These are phyloP conservation scores for Cymbidium sinense DNA, from an alignment of 106 monocot species.

Conservation along the genomic window DNA sequence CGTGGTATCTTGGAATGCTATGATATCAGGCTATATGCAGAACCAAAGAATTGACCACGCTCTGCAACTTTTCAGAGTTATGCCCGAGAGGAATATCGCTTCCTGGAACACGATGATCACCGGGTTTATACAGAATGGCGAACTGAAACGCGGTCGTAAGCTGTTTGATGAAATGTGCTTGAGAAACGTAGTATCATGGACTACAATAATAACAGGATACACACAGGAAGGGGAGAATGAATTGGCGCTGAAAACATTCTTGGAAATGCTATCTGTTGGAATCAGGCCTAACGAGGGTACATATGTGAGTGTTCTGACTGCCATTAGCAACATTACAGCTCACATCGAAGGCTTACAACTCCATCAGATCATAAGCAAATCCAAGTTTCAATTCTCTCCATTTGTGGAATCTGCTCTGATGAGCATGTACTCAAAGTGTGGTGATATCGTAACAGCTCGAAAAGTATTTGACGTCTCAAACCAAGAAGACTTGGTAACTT, in stretches of 20 bases:
- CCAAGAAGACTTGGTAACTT: conserved; percentile 45
- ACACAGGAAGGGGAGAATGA: conserved; percentile 37
- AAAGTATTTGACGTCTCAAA: conserved; percentile 41
- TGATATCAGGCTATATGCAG: conserved; percentile 51
- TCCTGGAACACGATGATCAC: conserved; percentile 72
- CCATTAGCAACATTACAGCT: conserved; percentile 36
- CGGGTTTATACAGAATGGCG: conserved; percentile 45
- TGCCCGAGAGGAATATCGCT: conserved; percentile 47
- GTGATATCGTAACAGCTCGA: conserved; percentile 41
- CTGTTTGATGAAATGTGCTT: conserved; percentile 40
- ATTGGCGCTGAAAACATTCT: conserved; percentile 40
- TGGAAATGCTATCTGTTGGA: conserved; percentile 28
- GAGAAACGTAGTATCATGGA: conserved; percentile 63
- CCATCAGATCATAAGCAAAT: conserved; percentile 64
- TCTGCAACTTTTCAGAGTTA: conserved; percentile 31
- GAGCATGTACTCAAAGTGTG: conserved; percentile 79
- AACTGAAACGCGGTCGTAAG: conserved; percentile 18
- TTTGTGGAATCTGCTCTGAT: conserved; percentile 54
- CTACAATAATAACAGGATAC: conserved; percentile 49
- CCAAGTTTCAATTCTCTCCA: conserved; percentile 41
- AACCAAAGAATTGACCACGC: conserved; percentile 42
- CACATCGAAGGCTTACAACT: conserved; percentile 52
- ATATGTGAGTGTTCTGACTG: conserved; percentile 50
- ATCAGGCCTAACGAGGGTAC: conserved; percentile 49
- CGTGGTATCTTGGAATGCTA: conserved; percentile 57